Evolutionary conservation across 345 rosid species (phyloP).

Genomic region (Hibiscus syriacus): DNA sequence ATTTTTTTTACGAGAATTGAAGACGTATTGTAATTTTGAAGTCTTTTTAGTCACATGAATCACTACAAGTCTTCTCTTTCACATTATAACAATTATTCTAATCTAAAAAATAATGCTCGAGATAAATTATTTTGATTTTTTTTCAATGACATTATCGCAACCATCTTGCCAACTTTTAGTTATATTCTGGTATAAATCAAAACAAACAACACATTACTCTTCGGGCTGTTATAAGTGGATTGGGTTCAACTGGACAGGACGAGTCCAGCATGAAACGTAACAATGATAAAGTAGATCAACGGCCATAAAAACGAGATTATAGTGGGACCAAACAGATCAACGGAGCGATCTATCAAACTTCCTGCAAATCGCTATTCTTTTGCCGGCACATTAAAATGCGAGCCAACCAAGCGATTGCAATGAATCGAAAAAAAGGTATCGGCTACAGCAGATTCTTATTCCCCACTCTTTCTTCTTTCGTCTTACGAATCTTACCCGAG

Average conservation of each 20-base stretch:
- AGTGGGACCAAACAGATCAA: background rate
- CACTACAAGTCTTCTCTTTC: too few relatives aligned
- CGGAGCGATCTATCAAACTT: background rate
- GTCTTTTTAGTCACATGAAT: too few relatives aligned
- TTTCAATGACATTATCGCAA: too few relatives aligned
- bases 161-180: too few relatives aligned
- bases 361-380: background rate
- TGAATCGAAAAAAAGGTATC: background rate
- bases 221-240: background rate
- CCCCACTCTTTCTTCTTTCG: background rate
- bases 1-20: too few relatives aligned
- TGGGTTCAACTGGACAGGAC: background rate
- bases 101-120: too few relatives aligned
- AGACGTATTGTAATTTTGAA: too few relatives aligned
- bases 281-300: background rate
- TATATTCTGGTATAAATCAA: too few relatives aligned
- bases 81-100: too few relatives aligned
- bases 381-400: background rate
- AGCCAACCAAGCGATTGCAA: conserved; percentile 8
- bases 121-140: too few relatives aligned
- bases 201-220: too few relatives aligned
- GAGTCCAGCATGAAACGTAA: background rate
- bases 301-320: background rate
- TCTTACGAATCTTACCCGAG: background rate
- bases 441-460: background rate